Base-by-base conservation (phyloP, 2,329 filamentous ascomycete genomes). In the Colletotrichum filicis region DNA sequence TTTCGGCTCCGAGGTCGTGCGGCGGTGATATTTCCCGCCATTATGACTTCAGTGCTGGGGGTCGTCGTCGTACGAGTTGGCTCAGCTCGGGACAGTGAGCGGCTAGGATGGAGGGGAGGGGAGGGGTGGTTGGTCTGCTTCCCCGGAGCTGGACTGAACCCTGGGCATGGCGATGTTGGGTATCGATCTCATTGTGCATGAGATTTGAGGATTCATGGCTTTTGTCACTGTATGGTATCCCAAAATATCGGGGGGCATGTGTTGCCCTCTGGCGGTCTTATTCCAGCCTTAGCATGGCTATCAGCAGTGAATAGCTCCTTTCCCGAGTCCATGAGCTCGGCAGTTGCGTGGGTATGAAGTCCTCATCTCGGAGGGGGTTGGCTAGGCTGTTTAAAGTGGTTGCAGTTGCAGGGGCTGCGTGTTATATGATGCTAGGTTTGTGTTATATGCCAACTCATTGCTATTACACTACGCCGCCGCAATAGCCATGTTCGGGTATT, bases 21-120 rank as follows among this genome's bases (percentile, higher is more conserved):
- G 28, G 32, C 32, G 22, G 14, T 30, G 28, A 30, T 5, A 32
- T 59, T n/a, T n/a, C 9, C 19, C 61, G 28, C 53, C 42, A 70
- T 22, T 28, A 55, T 66, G 55, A 60, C 61, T 66, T 70, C 68
- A 66, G 22, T 30, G 37, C 35, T 24, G 22, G 22, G 42, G 19
- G 8, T 49, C 8, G 7, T 49, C 4, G 19, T 22, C 19, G 42
- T 49, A 49, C 42, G 42, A 49, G 53, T 32, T 24, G 35, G 32
- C 35, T 60, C 32, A 2, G n/a, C 57, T 42, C n/a, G 4, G 30
- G 14, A 60, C 14, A 5, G 12, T n/a, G 32, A 24, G n/a, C 11
- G 11, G 30, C n/a, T 6, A 11, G 35, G 19, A 3, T 16, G 12
- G 24, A 37, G 57, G 57, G 5, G 14, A 16, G 5, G 35, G 35